A percentile compares a stretch with the other conserved stretches of the same genome.
phyloP scores from a whole-genome alignment of 2,329 filamentous ascomycete species.

The Fusarium sp. region DNA sequence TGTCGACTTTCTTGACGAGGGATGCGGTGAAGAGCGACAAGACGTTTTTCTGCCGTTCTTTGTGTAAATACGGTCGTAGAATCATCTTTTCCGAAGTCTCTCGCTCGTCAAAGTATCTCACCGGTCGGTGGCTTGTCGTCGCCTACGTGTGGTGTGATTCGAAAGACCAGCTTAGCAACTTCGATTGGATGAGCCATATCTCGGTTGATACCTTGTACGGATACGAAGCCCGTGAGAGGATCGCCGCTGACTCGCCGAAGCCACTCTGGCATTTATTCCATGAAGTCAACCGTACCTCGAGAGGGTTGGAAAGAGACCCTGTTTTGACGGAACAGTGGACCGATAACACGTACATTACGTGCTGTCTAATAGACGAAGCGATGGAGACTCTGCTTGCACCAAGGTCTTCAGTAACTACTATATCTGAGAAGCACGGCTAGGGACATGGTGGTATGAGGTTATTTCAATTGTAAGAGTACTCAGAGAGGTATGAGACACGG shows the following conservation, averaged over 20 bases:
- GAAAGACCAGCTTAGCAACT: neutral
- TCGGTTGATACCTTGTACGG: neutral
- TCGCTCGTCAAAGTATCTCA: neutral
- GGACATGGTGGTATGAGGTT: neutral
- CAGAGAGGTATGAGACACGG: too few species aligned
- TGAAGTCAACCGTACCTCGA: neutral
- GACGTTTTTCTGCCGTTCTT: neutral
- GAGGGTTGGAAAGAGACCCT: too few species aligned
- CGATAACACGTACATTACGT: neutral
- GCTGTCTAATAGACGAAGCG: neutral
- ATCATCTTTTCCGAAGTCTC: neutral
- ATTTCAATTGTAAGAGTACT: neutral
- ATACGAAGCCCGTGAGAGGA: neutral
- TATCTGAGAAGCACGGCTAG: neutral
- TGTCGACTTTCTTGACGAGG: neutral
- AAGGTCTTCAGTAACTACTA: accelerated
- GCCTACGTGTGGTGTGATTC: conserved; percentile 1
- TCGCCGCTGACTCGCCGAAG: neutral
- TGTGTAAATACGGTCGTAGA: neutral
- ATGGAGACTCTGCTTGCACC: neutral
- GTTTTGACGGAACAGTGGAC: neutral
- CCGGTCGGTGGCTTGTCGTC: conserved; percentile 3
- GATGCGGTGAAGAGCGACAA: too few species aligned
- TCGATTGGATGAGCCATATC: neutral
- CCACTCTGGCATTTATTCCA: neutral